Evolutionary conservation across 495 filamentous ascomycete genomes (phyloP), one percentile per base, ranked within the genome.

Genomic region (Trichocladium antarcticum): DNA sequence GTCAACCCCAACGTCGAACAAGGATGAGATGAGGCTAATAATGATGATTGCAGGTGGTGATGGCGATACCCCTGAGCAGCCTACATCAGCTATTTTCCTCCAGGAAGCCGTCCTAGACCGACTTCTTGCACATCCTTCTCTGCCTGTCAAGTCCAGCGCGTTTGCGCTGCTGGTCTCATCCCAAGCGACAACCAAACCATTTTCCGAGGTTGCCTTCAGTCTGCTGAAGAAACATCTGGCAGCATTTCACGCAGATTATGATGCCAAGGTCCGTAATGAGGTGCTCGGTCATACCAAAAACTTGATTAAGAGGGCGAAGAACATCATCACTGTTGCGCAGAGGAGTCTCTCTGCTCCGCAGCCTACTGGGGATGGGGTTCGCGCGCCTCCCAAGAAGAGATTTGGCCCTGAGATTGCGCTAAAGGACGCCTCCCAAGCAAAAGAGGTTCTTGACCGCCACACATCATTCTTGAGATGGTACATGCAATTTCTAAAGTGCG

Each of bases 241-340:
- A 3, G 73, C 79, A 2, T 78, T 93, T 42, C 80, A 89, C 65
- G 76, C 82, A 4, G 88, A 95, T 50, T 80, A 83, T n/a, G 85
- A 95, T 56, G 78, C 90, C 7, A 83, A 88, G 53, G 75, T 84
- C 50, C 77, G 90, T 42, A 80, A 87, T 34, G 85, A 92, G 51
- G 69, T 89, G 2, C 68, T 89, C 44, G 76, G 78, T 29, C 62
- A 80, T 42, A 77, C 81, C 12, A 81, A 78, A 15, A 77, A 77
- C 44, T 74, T 94, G 52, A 75, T 85, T 32, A 74, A 81, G 28
- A 78, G 85, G 17, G 61, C 90, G 7, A 71, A 74, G 49, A 71
- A 68, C 34, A 62, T 72, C 12, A 68, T 74, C 8, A 66, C 64
- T n/a, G 64, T 66, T 24, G 57, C 72, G 9, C 48, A 66, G 14